These are phyloP conservation scores for Verticillium zaregamsianum DNA, from an alignment of 2,329 filamentous ascomycete species.

Conservation along the genomic window DNA sequence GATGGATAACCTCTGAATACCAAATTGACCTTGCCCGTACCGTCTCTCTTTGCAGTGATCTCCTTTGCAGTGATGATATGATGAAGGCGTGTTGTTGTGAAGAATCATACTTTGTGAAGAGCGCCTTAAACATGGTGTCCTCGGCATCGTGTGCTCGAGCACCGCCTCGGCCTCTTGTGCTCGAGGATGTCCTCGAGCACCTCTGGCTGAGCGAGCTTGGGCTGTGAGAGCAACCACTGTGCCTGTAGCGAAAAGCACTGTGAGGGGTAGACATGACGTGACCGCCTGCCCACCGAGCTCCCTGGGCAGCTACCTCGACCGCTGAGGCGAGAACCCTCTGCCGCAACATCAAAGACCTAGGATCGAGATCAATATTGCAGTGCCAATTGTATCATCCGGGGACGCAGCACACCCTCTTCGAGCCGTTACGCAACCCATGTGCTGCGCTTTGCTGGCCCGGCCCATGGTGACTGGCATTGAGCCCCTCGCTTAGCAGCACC, in stretches of 20 bases:
- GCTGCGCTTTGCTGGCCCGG: not conserved
- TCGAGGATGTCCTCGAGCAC: no score
- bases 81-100: no score
- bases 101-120: no score
- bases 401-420: not conserved
- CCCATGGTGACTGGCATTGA: not conserved
- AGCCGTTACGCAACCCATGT: not conserved
- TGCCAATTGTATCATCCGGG: no score
- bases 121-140: no score
- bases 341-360: no score
- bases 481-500: not conserved
- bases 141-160: no score
- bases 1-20: not conserved
- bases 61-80: not conserved
- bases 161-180: no score
- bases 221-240: not conserved
- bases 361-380: no score
- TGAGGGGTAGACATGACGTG: conserved; percentile 16
- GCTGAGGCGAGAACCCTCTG: no score
- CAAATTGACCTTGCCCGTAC: not conserved
- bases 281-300: not conserved
- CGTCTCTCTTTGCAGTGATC: not conserved
- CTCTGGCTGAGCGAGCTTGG: not conserved
- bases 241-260: conserved; percentile 2
- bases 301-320: not conserved